Conservation (phyloP, 2,329 filamentous ascomycete genomes). For the Colletotrichum limetticola region DNA sequence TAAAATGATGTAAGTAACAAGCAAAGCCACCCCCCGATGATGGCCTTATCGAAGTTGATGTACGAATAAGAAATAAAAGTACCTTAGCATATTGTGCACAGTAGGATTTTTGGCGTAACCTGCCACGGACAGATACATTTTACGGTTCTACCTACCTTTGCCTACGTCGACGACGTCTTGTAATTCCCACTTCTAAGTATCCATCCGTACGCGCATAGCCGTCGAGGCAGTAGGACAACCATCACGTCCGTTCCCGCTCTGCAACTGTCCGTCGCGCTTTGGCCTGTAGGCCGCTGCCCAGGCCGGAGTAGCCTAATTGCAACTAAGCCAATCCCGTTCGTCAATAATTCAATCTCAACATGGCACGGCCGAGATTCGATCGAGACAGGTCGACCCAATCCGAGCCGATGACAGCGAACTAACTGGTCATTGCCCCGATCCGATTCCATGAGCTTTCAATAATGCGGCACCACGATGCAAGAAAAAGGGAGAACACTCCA, state of each 20-base stretch:
- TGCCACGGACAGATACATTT: neutral
- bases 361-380: neutral
- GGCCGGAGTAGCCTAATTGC: neutral
- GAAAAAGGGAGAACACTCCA: neutral
- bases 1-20: constrained; percentile 8
- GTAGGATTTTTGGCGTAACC: neutral
- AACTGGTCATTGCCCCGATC: neutral
- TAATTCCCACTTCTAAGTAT: neutral
- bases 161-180: neutral
- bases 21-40: neutral
- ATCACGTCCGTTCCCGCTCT: neutral
- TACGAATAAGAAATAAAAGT: neutral
- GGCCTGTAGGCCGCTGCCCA: neutral
- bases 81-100: neutral
- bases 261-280: neutral
- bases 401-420: neutral
- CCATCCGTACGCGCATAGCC: neutral
- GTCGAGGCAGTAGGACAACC: neutral
- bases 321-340: neutral
- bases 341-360: neutral
- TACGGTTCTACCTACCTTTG: neutral
- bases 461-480: constrained; percentile 22
- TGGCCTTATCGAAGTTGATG: neutral
- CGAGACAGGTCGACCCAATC: neutral
- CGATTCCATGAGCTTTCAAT: neutral